phyloP scores from a whole-genome alignment of 2,329 filamentous ascomycete species.

The Clarireedia monteithiana region DNA sequence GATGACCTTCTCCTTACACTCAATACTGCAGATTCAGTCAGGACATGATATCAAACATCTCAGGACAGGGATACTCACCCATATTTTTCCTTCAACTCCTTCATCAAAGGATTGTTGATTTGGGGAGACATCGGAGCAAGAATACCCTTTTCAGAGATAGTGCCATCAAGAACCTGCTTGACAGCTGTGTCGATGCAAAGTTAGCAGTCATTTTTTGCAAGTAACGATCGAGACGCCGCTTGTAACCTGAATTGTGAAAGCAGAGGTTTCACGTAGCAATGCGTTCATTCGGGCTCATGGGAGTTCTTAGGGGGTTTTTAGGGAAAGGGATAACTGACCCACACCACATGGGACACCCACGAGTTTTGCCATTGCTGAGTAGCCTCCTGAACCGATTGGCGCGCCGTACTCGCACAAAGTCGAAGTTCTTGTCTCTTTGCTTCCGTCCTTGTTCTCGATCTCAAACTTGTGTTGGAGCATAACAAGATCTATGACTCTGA shows the following conservation, averaged over 20 bases:
- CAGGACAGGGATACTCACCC: too few species aligned
- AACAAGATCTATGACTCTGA: slow-evolving; percentile 52
- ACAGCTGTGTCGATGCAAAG: slow-evolving; percentile 42
- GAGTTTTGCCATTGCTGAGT: slow-evolving; percentile 76
- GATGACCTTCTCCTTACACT: too few species aligned
- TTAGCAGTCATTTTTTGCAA: too few species aligned
- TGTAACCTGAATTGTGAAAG: too few species aligned
- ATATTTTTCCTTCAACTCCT: slow-evolving; percentile 57
- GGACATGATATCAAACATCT: too few species aligned
- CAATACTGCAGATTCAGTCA: too few species aligned
- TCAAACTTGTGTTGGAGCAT: slow-evolving; percentile 75
- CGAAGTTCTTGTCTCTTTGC: slow-evolving; percentile 67
- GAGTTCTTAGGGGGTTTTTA: too few species aligned
- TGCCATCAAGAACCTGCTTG: slow-evolving; percentile 71
- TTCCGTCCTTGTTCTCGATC: slow-evolving; percentile 75
- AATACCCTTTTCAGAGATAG: slow-evolving; percentile 64
- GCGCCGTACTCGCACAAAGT: slow-evolving; percentile 80
- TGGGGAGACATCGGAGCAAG: slow-evolving; percentile 68
- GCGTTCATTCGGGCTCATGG: too few species aligned
- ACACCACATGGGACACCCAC: slow-evolving; percentile 71
- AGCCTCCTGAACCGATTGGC: slow-evolving; percentile 48
- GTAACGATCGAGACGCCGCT: too few species aligned
- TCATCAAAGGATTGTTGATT: slow-evolving; percentile 63
- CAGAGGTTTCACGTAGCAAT: too few species aligned
- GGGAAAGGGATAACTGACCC: too few species aligned